Evolutionary conservation across 257 asterid genomes (phyloP), one percentile per base, ranked within the genome.

Genomic region (Solanum clarkiae): DNA sequence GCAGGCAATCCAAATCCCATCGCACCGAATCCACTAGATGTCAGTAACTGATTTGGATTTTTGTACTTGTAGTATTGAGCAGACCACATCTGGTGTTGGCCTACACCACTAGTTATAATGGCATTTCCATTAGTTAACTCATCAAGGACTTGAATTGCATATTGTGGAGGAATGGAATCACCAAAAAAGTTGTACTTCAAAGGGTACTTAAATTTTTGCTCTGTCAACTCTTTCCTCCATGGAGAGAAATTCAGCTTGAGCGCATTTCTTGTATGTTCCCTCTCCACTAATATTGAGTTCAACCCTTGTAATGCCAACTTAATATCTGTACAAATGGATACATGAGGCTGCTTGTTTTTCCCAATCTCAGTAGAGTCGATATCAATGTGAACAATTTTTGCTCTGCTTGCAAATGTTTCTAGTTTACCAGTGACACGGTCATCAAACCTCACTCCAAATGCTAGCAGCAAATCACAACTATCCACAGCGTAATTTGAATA

Each of bases 81-180:
- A 22, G 98, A 90, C 98, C 98, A 95, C 97, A 95, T 95, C 77
- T 92, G 98, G 80, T 95, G 98, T 85, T 95, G 98, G 74, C 98
- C 98, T 6, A 94, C 98, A 12, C 98, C 98, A 3, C 94, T 94
- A 80, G 92, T 92, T 13, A 94, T 86, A 81, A 95, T 92, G 5
- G 97, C 98, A 5, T 91, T 90, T 40, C 98, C 98, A 1, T 89
- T 86, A 2, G 97, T 94, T 80, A 95, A 86, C 81, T 95, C 99
- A 80, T 94, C 97, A 3, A 95, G 98, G 81, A 86, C 84, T 89
- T 92, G 91, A 54, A 94, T 95, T 0, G 95, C 98, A 70, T 90
- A 90, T 71, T 95, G 97, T 3, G 97, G 99, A 55, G 97, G 98
- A 87, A 94, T 94, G 44, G 93, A 93, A 15, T 87, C 95, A 16